Evolutionary conservation across 1,284 basidiomycete genomes (phyloP).

Genomic region (Tetrapyrgos nigripes): DNA sequence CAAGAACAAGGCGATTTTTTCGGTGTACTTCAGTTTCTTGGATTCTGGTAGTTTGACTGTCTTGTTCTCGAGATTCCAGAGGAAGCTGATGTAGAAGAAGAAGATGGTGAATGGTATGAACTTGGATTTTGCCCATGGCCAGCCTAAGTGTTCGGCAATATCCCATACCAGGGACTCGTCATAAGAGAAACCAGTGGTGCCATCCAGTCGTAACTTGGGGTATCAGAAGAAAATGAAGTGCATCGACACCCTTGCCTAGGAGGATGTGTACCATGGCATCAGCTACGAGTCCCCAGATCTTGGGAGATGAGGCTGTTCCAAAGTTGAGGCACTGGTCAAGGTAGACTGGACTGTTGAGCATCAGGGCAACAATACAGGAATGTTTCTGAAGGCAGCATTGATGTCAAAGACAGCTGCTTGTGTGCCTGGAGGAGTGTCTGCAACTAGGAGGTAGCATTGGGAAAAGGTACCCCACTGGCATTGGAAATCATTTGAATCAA

Average conservation of each 20-base stretch:
- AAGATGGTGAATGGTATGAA: conserved; percentile 29
- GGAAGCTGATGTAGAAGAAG: conserved; percentile 46
- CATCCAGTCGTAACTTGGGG: neutral
- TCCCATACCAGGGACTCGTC: conserved; percentile 22
- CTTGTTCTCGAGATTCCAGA: conserved; percentile 37
- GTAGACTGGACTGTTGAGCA: conserved; percentile 12
- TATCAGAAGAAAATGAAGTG: conserved; percentile 36
- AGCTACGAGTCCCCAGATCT: conserved; percentile 39
- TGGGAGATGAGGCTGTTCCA: conserved; percentile 32
- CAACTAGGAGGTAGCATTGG: conserved; percentile 7
- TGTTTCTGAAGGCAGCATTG: too few relatives aligned
- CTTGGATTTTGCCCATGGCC: conserved; percentile 39
- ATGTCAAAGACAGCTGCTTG: conserved; percentile 30
- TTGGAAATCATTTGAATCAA: conserved; percentile 25
- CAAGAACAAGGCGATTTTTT: neutral
- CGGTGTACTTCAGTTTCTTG: conserved; percentile 26
- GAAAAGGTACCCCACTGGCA: conserved; percentile 38
- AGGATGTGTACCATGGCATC: conserved; percentile 31
- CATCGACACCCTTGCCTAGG: conserved; percentile 20
- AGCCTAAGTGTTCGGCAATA: conserved; percentile 27
- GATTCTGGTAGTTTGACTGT: conserved; percentile 34
- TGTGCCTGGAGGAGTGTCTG: conserved; percentile 21
- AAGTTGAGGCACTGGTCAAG: conserved; percentile 37
- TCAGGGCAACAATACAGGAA: conserved; percentile 17
- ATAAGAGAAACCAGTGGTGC: conserved; percentile 11